Percentiles rank a stretch among this genome's conserved stretches.
Evolutionary conservation across 176 grass and related monocot genomes (phyloP).

Genomic region (Poa pratensis): DNA sequence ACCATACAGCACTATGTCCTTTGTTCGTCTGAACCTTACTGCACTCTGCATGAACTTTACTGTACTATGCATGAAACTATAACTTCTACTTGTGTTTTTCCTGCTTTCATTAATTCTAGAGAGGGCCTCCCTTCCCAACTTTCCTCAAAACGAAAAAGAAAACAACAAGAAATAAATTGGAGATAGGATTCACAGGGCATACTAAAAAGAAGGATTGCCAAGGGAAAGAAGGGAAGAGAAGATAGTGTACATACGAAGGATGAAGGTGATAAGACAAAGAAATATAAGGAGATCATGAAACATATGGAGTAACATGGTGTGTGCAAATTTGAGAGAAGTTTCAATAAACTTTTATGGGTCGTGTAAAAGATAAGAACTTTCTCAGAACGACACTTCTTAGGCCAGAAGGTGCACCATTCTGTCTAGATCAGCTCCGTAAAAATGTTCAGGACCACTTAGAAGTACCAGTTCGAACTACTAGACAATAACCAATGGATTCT

Average conservation of each 20-base stretch:
- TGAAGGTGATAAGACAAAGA: neutral
- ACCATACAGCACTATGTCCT: neutral
- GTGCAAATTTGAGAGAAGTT: neutral
- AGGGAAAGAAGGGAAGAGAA: neutral
- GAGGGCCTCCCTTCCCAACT: neutral
- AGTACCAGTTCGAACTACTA: neutral
- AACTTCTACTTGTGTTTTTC: neutral
- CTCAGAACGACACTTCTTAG: neutral
- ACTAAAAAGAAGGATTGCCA: constrained; percentile 8
- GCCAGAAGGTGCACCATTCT: neutral
- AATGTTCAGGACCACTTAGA: neutral
- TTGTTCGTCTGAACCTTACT: too few species aligned
- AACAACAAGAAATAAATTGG: neutral
- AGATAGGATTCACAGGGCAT: neutral
- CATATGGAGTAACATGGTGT: neutral
- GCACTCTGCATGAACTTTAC: neutral
- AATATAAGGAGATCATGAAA: constrained; percentile 7
- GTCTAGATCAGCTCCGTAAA: neutral
- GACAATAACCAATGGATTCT: neutral
- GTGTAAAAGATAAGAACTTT: neutral
- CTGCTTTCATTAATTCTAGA: neutral
- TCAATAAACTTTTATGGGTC: neutral
- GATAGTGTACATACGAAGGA: neutral
- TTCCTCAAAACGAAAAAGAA: neutral
- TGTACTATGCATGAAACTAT: neutral